Base-by-base conservation (phyloP, 2,329 filamentous ascomycete genomes). In the Emericellopsis atlantica region DNA sequence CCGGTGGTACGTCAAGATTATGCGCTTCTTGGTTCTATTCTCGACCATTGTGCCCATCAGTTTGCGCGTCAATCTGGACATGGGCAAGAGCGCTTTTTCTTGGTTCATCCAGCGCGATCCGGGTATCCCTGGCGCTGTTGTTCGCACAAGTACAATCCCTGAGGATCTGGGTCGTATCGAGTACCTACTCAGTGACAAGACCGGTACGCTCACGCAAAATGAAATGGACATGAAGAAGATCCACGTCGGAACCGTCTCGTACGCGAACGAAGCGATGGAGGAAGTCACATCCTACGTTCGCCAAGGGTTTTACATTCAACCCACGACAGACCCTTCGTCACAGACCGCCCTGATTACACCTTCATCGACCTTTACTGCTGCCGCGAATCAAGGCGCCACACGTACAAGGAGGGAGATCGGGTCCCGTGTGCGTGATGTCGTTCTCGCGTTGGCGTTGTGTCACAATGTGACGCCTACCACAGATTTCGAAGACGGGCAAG, bases 171-270 rank as follows among this genome's bases (percentile, higher is more conserved):
- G 92, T 7, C 76, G 93, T 21, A 94, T 98, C 36, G 92, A 98
- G 59, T 98, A 98, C 57, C 70, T 98, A 3, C 70, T 98, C 24
- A 95, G 87, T 47, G 92, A 98, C 60, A 98, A 98, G 62, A 98
- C 92, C 1, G 92, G 92, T n/a, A 98, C 92, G 2, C 62, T 98
- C 44, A 98, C 92, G 1, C 88, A 96, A 51, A 98, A 98, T 54
- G 87, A 95, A 54, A 95, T 95, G 89, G 90, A 95, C 55, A 82
- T 98, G 73, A 95, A 93, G 57, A 98, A 98, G 62, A 90, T 98
- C 6, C 93, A 98, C 54, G 86, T 98, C 40, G 92, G 93, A 9
- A 98, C 92, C 9, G 92, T 96, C 2, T 96, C 90, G 1, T 98
- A 98, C 54, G 92, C 90, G 29, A 95, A 95, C 51, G 92, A 98